These are phyloP conservation scores for Pichia sp. DNA, from an alignment of 1,139 yeast species.

Conservation along the genomic window DNA sequence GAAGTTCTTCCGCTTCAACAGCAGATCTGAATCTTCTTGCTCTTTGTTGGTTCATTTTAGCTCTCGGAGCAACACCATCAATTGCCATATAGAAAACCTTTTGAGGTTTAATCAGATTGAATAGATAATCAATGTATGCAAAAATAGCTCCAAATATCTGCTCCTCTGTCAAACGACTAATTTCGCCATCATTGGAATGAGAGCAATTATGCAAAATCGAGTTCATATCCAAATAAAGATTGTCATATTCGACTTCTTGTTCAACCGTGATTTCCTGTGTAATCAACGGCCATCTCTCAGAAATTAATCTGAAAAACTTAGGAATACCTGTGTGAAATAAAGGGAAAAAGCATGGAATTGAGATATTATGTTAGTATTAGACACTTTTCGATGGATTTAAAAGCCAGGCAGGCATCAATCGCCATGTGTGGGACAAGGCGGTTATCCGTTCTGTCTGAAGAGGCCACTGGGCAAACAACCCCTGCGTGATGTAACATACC, in stretches of 20 bases:
- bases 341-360: neutral
- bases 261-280: constrained; percentile 81
- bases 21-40: constrained; percentile 96
- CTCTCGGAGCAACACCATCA: constrained; percentile 99
- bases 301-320: constrained; percentile 90
- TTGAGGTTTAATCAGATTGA: constrained; percentile 80
- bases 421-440: too few species aligned
- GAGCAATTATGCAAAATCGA: constrained; percentile 93
- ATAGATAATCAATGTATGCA: constrained; percentile 90
- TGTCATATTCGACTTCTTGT: constrained; percentile 91
- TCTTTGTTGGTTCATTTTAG: constrained; percentile 98
- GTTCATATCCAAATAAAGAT: constrained; percentile 93
- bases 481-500: neutral
- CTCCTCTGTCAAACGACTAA: constrained; percentile 73
- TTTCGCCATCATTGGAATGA: constrained; percentile 60
- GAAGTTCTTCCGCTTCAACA: constrained; percentile 78
- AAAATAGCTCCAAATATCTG: constrained; percentile 92
- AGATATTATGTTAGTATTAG: constrained; percentile 1
- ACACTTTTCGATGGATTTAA: neutral
- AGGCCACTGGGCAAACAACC: too few species aligned
- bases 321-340: constrained; percentile 71
- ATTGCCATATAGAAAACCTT: constrained; percentile 93
- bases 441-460: too few species aligned
- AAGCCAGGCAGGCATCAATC: too few species aligned
- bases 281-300: constrained; percentile 98